Base-by-base conservation (phyloP, 2,329 filamentous ascomycete genomes). In the Rutstroemia sp. region DNA sequence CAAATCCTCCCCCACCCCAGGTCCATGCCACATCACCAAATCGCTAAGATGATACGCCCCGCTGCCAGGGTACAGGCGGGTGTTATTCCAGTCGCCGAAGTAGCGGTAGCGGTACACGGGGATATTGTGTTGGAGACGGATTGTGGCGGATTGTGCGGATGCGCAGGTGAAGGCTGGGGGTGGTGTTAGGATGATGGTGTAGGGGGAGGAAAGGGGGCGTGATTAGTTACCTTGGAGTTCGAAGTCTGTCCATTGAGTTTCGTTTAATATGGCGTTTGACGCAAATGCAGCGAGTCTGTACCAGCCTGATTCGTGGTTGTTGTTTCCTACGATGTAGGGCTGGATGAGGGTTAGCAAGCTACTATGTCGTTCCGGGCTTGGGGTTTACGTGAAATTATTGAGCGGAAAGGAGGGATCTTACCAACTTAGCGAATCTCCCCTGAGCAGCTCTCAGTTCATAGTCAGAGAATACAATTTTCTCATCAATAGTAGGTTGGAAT, bases 71-170 rank as follows among this genome's bases (percentile, higher is more conserved):
- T 61, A 65, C 1, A 68, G 61, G 1, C 59, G 62, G 10, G 67
- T 61, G 48, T 73, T 68, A 6, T 68, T 65, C 48, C 71, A 73
- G 8, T 67, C 65, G 12, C 70, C 72, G 25, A 70, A 65, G 49
- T 70, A 74, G 12, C 69, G 60, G 50, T 73, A 73, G 38, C 71
- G 57, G 70, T 70, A 74, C 0, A 69, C 71, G 3, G 72, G 70
- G 16, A 64, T 65, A 0, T 62, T 61, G 0, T 57, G 57, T 2
- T 23, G 48, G 2, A 69, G 45, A 21, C 63, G 61, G 21, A 59
- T 54, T 47, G 68, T 63, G 39, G 67, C 64, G 21, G 62, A 54
- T 54, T 62, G 52, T 1, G 67, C 65, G 2, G 64, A 58, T 5
- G 70, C 67, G 57, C 72, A 72, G 21, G 59, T 76, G 50, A 69